Evolutionary conservation across 2,329 filamentous ascomycete species (phyloP).

Genomic region (Botrytis sinoallii): DNA sequence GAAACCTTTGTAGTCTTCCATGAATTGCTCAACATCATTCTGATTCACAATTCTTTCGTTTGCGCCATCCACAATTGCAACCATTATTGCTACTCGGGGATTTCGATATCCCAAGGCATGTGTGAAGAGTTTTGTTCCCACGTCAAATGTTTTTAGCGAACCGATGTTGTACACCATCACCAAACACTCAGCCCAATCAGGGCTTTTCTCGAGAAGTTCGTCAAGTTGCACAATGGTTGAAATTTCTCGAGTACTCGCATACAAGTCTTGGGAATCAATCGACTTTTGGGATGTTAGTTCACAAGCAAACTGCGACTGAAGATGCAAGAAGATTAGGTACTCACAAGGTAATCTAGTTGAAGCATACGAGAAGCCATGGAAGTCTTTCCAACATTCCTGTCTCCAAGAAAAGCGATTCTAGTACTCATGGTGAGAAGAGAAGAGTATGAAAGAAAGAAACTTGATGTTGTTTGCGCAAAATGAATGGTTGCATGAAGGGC

Average conservation of each 20-base stretch:
- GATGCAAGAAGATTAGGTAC: background rate
- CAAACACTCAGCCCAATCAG: background rate
- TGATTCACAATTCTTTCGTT: background rate
- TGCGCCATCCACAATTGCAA: background rate
- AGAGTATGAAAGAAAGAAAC: background rate
- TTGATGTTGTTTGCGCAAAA: background rate
- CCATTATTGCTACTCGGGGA: background rate
- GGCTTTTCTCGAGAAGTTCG: background rate
- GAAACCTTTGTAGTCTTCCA: background rate
- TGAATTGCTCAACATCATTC: background rate
- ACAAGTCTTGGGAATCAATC: background rate
- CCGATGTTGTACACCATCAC: background rate
- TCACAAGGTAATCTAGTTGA: background rate
- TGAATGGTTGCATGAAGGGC: background rate
- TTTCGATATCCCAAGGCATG: background rate
- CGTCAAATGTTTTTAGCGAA: background rate
- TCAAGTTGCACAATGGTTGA: background rate
- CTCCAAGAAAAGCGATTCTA: background rate
- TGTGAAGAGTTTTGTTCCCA: background rate
- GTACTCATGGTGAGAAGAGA: background rate
- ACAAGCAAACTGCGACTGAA: background rate
- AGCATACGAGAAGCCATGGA: background rate
- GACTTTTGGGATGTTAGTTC: background rate
- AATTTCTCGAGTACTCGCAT: background rate
- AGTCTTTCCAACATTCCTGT: background rate